phyloP scores from a whole-genome alignment of 2,329 filamentous ascomycete species.

The Whalleya microplaca region DNA sequence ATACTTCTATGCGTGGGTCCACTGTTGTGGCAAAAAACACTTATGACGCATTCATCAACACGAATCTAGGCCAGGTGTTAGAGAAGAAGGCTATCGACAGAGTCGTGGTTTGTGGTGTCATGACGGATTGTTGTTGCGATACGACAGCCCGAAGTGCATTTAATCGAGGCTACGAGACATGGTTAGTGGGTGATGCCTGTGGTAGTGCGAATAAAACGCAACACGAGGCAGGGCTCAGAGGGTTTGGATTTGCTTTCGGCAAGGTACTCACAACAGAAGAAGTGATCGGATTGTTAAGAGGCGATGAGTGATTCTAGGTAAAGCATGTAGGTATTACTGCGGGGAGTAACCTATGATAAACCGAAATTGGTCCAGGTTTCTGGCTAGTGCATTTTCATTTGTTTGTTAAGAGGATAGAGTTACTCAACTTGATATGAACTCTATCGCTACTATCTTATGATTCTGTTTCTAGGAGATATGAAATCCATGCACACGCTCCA shows the following conservation, averaged over 20 bases:
- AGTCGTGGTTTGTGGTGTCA: slow-evolving; percentile 44
- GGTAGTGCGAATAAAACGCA: slow-evolving; percentile 39
- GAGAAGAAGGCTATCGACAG: slow-evolving; percentile 33
- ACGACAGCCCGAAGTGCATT: slow-evolving; percentile 43
- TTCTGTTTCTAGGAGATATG: not conserved
- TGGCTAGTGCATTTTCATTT: too few species aligned
- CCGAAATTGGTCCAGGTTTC: too few species aligned
- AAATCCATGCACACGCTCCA: not conserved
- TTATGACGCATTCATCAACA: slow-evolving; percentile 45
- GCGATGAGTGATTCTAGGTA: not conserved
- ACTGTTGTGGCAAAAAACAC: slow-evolving; percentile 43
- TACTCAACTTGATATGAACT: not conserved
- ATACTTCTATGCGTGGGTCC: not conserved
- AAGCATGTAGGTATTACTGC: not conserved
- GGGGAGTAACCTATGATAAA: not conserved
- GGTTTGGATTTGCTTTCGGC: too few species aligned
- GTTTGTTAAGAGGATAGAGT: too few species aligned
- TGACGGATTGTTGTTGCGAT: slow-evolving; percentile 48
- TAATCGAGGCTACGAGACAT: slow-evolving; percentile 46
- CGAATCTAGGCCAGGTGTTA: slow-evolving; percentile 35
- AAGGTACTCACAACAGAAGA: not conserved
- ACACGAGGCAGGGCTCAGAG: slow-evolving; percentile 23
- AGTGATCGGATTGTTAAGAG: not conserved
- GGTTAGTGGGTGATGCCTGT: slow-evolving; percentile 44
- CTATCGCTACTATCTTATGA: not conserved